These are phyloP conservation scores for Nakataea oryzae DNA, from an alignment of 2,329 filamentous ascomycete genomes.

Conservation along the genomic window DNA sequence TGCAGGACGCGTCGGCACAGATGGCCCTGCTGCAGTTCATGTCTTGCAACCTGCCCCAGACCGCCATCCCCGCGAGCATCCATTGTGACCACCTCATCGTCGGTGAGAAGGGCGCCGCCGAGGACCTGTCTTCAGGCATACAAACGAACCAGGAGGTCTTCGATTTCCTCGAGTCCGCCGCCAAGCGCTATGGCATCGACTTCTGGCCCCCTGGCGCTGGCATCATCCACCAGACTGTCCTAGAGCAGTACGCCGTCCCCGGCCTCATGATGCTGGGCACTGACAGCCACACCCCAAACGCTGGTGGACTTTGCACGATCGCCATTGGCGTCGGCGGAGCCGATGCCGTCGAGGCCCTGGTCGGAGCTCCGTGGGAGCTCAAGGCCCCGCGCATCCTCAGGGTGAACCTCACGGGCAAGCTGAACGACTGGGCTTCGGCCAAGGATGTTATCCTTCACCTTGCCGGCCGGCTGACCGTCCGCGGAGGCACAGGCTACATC, in stretches of 20 bases:
- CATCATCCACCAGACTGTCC: constrained; percentile 93
- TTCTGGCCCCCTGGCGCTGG: constrained; percentile 92
- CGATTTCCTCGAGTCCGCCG: constrained; percentile 89
- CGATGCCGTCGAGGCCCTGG: constrained; percentile 92
- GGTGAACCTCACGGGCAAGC: constrained; percentile 70
- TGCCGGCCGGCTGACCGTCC: constrained; percentile 81
- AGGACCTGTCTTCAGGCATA: constrained; percentile 77
- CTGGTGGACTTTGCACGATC: constrained; percentile 85
- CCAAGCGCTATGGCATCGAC: constrained; percentile 85
- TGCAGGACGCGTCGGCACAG: constrained; percentile 98
- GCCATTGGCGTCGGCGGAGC: constrained; percentile 96
- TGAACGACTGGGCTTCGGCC: constrained; percentile 84
- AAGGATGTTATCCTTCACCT: constrained; percentile 93
- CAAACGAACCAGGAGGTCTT: constrained; percentile 94
- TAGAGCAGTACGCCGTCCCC: constrained; percentile 96
- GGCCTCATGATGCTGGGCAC: constrained; percentile 98
- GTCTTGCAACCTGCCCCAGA: constrained; percentile 81
- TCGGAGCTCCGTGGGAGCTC: constrained; percentile 93
- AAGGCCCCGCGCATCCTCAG: constrained; percentile 88
- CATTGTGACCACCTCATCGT: constrained; percentile 99
- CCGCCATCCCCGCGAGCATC: constrained; percentile 91
- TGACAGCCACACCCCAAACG: constrained; percentile 94
- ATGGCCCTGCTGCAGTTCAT: constrained; percentile 99
- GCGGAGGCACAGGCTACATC: constrained; percentile 87
- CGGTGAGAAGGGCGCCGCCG: constrained; percentile 78